Base-by-base conservation (phyloP, 164 flowering plant species). In the Magnolia officinalis region DNA sequence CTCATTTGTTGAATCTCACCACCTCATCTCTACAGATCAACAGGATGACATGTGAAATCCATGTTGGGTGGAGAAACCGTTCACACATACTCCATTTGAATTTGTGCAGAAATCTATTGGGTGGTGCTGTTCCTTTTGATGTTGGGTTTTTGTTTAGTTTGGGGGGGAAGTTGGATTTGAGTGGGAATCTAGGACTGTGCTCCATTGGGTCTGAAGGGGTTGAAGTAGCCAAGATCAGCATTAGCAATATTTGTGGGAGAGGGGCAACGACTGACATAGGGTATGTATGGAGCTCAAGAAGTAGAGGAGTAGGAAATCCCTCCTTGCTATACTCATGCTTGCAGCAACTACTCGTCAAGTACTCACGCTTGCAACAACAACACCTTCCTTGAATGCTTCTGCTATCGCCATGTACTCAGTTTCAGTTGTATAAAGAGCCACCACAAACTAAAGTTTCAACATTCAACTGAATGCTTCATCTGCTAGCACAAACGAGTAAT, bases 11-110 rank as follows among this genome's bases (percentile, higher is more conserved):
- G 72, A 90, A 92, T 63, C 81, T 94, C 74, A 92, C 82, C 84
- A 85, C 94, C 9, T 71, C 92, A 49, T 92, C 95, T 29, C 77
- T 94, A 52, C 86, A 89, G 67, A 90, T 88, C 86, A 92, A 94
- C 84, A 79, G 82, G 31, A 81, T 92, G 70, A 84, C 83, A 49
- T 94, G 96, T 31, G 86, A 83, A 78, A 91, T 94, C 31, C 96
- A 96, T 6, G 80, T 71, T 1, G 87, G 87, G 6, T 82, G 90
- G 29, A 81, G 86, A 20, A 72, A 64, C 51, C 83, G 91, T 16
- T 80, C 89, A 19, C 95, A 86, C 76, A 84, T 94, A 0, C 90
- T 89, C 80, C 96, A 94, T 83, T 67, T 94, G 86, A 94, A 94
- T 81, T 81, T 94, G 37, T 92, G 96, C 80, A 85, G 89, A 50